Evolutionary conservation across 805 yeast genomes (phyloP), one percentile per base, ranked within the genome.

Genomic region (Lipomyces starkeyi): DNA sequence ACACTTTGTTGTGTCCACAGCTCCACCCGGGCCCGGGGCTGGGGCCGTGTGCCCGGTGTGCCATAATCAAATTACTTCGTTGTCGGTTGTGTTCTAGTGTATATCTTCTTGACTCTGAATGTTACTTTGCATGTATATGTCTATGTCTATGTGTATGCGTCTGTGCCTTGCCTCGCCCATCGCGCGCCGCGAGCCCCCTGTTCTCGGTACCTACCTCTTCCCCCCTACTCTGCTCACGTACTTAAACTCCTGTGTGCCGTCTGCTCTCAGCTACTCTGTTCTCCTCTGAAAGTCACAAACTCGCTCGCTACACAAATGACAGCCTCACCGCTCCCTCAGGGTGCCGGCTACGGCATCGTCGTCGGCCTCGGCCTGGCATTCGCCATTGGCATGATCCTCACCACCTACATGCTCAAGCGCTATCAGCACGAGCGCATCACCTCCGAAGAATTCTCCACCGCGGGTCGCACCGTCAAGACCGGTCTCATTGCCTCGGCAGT

Each of bases 361-460:
- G 88, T 90, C 49, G 97, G 97, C 22, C 82, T 91, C 52, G 96
- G 97, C 56, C 84, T 88, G 55, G 87, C 87, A 25, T 91, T 91
- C 76, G 76, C 79, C 25, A 61, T 65, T 2, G 72, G 73, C 22
- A 76, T 76, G 76, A 76, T 83, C 25, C 66, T 76, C 43, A 65
- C 73, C 52, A 74, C 78, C 29, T 55, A 59, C 58, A 32, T 75
- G 34, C 73, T 75, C 58, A 69, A 69, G 73, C 83, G 97, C 59
- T 93, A 93, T 78, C 93, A 91, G 76, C 86, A 86, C 74, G 97
- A 93, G 78, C 84, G 90, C 65, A 89, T 92, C 79, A 91, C 97
- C 6, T 93, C 97, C 3, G 98, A 93, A 80, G 97, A 93, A 76
- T 93, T 93, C 74, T 87, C 96, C 2, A 93, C 97, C 4, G 97